Conservation (phyloP, 352 stramenopile species). For the Thalassiosira livingstoniorum region DNA sequence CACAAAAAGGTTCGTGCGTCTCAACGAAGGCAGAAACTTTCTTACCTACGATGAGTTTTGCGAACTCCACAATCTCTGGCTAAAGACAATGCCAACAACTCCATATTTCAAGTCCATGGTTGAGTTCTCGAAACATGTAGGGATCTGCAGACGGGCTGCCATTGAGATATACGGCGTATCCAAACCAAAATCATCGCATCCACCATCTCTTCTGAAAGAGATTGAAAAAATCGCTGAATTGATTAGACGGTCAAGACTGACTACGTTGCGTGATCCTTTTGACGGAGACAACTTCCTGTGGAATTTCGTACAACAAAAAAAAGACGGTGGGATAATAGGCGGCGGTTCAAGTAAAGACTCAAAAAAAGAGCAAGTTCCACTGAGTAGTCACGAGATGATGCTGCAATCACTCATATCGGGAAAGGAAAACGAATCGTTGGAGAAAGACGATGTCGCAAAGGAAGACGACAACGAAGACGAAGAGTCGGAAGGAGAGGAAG, state of each 20-base stretch:
- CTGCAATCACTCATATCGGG: background rate
- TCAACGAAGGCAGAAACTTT: conserved; percentile 6
- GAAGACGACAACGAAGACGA: background rate
- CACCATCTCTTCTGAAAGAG: background rate
- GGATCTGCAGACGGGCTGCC: background rate
- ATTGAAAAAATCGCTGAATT: background rate
- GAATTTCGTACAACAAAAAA: background rate
- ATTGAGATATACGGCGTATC: conserved; percentile 14
- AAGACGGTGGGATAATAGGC: background rate
- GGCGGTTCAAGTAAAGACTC: background rate
- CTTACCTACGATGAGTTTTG: conserved; percentile 24
- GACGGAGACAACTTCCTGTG: background rate
- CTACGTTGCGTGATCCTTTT: background rate
- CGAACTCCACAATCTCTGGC: conserved; percentile 31
- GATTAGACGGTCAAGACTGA: background rate
- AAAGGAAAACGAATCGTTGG: background rate
- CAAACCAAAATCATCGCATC: background rate
- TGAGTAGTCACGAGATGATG: background rate
- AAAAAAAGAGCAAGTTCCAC: background rate
- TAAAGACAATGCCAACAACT: conserved; percentile 27
- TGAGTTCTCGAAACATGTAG: conserved; percentile 8
- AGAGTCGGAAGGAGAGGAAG: too few species aligned
- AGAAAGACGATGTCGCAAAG: background rate
- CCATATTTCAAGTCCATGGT: conserved; percentile 6
- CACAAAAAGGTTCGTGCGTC: conserved; percentile 5